Conservation (phyloP, 257 asterid genomes). For the Ilex asprella region DNA sequence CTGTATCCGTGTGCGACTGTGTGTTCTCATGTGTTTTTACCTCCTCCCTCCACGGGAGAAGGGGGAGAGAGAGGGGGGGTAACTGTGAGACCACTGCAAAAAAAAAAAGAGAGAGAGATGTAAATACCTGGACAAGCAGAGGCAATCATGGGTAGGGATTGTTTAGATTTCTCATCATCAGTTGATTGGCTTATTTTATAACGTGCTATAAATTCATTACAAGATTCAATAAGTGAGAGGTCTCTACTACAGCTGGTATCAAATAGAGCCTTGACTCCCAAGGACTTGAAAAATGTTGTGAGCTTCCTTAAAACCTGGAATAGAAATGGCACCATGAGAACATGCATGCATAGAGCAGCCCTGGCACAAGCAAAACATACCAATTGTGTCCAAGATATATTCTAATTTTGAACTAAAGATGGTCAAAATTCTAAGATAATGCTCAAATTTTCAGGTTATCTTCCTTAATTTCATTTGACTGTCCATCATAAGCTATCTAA, state of each 20-base stretch:
- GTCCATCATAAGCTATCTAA: too few relatives aligned
- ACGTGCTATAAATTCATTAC: constrained; percentile 72
- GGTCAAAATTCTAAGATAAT: too few relatives aligned
- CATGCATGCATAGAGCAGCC: neutral
- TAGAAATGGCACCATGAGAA: constrained; percentile 5
- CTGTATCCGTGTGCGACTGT: too few relatives aligned
- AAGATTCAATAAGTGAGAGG: constrained; percentile 79
- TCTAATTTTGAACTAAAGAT: too few relatives aligned
- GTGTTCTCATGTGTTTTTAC: too few relatives aligned
- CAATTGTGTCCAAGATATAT: too few relatives aligned
- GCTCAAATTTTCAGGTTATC: too few relatives aligned
- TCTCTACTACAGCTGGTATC: constrained; percentile 96
- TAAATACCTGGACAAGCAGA: constrained; percentile 95
- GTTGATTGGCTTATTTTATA: constrained; percentile 43
- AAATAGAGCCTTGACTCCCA: constrained; percentile 85
- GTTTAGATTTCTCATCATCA: constrained; percentile 33
- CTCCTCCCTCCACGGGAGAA: too few relatives aligned
- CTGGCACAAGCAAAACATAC: neutral
- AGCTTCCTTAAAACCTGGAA: constrained; percentile 75
- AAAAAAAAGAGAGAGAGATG: neutral
- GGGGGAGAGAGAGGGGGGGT: neutral
- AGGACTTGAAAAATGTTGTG: constrained; percentile 71
- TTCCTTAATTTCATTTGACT: too few relatives aligned
- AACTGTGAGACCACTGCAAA: neutral
- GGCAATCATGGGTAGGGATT: constrained; percentile 75